These are phyloP conservation scores for Dactylonectria macrodidyma DNA, from an alignment of 2,329 filamentous ascomycete genomes.

Conservation along the genomic window DNA sequence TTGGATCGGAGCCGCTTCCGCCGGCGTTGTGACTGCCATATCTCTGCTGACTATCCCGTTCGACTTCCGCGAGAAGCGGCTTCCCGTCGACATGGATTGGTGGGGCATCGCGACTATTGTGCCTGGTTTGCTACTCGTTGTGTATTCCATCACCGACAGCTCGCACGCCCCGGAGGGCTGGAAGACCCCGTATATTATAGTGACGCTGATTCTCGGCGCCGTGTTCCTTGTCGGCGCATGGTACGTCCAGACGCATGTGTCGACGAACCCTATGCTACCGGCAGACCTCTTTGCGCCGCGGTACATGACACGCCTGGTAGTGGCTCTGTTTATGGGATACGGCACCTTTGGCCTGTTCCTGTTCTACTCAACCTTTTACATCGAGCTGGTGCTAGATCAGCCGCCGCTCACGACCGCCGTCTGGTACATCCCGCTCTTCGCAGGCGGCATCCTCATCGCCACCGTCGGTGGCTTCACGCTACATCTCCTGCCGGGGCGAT, in stretches of 20 bases:
- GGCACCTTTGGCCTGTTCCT: constrained; percentile 74
- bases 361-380: constrained; percentile 76
- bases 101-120: constrained; percentile 68
- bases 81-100: constrained; percentile 70
- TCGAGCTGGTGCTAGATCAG: constrained; percentile 66
- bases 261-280: constrained; percentile 73
- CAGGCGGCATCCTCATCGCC: constrained; percentile 72
- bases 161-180: constrained; percentile 74
- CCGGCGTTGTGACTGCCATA: constrained; percentile 65
- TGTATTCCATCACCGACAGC: constrained; percentile 78
- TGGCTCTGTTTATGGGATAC: constrained; percentile 65
- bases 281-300: constrained; percentile 70
- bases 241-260: constrained; percentile 76
- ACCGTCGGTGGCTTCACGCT: constrained; percentile 68
- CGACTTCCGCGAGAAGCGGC: constrained; percentile 48
- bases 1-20: constrained; percentile 69
- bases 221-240: constrained; percentile 66
- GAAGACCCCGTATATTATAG: constrained; percentile 76
- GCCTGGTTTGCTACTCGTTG: constrained; percentile 72
- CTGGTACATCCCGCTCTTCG: constrained; percentile 72
- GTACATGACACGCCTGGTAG: constrained; percentile 71
- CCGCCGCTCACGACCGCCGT: constrained; percentile 69
- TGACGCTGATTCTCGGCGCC: constrained; percentile 70
- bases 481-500: constrained; percentile 67
- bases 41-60: constrained; percentile 56